Evolutionary conservation across 169 alveolate species (phyloP).

Genomic region (Plasmodium vivax): DNA sequence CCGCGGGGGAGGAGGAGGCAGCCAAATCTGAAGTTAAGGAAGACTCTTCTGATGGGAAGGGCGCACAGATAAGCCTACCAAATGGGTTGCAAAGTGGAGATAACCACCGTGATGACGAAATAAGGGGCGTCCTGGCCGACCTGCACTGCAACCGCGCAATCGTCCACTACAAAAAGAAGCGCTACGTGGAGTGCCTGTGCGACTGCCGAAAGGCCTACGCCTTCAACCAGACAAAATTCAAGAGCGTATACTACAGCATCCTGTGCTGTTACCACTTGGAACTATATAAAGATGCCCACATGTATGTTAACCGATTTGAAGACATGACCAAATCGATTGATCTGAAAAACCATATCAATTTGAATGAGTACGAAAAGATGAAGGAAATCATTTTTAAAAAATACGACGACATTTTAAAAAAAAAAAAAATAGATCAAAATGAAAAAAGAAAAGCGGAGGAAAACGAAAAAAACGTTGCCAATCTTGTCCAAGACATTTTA

Average conservation of each 20-base stretch:
- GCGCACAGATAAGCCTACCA: neutral
- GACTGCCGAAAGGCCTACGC: slow-evolving; percentile 50
- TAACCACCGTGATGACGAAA: neutral
- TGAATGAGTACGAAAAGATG: slow-evolving; percentile 51
- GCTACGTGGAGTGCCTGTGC: slow-evolving; percentile 44
- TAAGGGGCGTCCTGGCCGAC: slow-evolving; percentile 23
- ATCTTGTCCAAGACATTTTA: slow-evolving; percentile 20
- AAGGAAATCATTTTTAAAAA: slow-evolving; percentile 26
- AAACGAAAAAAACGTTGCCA: slow-evolving; percentile 35
- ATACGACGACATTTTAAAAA: slow-evolving; percentile 26
- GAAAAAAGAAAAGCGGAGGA: slow-evolving; percentile 39
- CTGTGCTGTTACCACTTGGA: slow-evolving; percentile 35
- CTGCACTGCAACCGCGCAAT: slow-evolving; percentile 50
- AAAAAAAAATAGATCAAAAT: slow-evolving; percentile 26
- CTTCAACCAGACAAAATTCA: slow-evolving; percentile 55
- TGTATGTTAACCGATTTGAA: slow-evolving; percentile 40
- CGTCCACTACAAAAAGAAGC: slow-evolving; percentile 55
- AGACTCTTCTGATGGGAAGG: neutral
- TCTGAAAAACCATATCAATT: slow-evolving; percentile 3
- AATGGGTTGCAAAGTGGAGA: neutral
- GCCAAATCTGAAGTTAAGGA: neutral
- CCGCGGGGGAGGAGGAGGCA: neutral
- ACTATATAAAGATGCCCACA: slow-evolving; percentile 26
- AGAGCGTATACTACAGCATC: slow-evolving; percentile 30
- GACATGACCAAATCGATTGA: slow-evolving; percentile 21